A percentile compares a stretch with the other conserved stretches of the same genome.
Conservation (phyloP, 1,284 basidiomycete genomes). For the Pholiota adiposa region DNA sequence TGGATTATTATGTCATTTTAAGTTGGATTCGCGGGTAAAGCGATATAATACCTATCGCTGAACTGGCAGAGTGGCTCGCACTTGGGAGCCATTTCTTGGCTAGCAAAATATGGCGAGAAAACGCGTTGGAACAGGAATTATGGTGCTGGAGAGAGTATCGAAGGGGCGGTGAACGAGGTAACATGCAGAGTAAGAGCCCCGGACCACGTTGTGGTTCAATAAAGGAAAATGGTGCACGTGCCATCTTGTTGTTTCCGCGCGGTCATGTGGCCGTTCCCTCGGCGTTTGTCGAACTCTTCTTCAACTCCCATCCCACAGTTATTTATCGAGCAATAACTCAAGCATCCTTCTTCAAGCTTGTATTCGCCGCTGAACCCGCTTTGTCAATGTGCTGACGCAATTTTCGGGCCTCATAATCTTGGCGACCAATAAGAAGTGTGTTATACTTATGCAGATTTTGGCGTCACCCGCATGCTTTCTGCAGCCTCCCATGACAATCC, state of each 20-base stretch:
- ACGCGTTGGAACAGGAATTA: conserved; percentile 22
- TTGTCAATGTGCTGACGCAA: background rate
- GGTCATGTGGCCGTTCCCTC: background rate
- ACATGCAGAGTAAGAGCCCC: conserved; percentile 6
- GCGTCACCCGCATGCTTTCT: background rate
- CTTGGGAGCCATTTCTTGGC: conserved; percentile 48
- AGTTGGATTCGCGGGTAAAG: conserved; percentile 4
- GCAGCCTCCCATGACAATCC: background rate
- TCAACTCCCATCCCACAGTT: background rate
- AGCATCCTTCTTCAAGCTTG: background rate
- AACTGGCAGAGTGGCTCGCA: conserved; percentile 81
- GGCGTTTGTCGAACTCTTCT: too few relatives aligned
- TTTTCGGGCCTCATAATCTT: background rate
- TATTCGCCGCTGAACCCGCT: background rate
- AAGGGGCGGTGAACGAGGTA: conserved; percentile 17
- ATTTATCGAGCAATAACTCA: background rate
- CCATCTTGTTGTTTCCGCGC: conserved; percentile 13
- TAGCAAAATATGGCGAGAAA: conserved; percentile 15
- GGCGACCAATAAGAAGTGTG: background rate
- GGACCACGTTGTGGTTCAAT: conserved; percentile 20
- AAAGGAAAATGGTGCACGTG: conserved; percentile 21
- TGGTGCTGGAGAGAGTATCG: conserved; percentile 5
- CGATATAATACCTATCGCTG: conserved; percentile 59
- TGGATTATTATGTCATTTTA: conserved; percentile 36
- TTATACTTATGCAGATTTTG: background rate